These are phyloP conservation scores for Vicia sativa DNA, from an alignment of 306 rosid genomes.

Conservation along the genomic window DNA sequence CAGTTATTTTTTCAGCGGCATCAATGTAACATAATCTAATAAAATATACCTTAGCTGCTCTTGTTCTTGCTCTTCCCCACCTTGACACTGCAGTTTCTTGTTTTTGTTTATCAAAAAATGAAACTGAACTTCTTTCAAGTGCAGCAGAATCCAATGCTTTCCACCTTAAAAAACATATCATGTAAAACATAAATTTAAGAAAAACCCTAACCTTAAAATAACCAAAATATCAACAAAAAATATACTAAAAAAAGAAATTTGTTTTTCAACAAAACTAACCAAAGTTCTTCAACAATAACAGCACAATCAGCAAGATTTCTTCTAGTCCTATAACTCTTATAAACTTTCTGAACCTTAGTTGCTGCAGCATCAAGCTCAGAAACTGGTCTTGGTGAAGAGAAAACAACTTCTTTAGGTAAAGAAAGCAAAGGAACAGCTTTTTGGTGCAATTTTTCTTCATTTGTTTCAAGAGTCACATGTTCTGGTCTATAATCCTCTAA, in stretches of 20 bases:
- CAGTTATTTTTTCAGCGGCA: too few species aligned
- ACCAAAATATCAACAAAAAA: background rate
- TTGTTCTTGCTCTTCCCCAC: conserved; percentile 94
- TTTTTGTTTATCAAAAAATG: conserved; percentile 68
- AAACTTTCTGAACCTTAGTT: conserved; percentile 78
- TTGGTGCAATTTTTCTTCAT: conserved; percentile 40
- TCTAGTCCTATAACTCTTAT: conserved; percentile 86
- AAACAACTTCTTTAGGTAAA: conserved; percentile 56
- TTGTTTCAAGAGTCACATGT: conserved; percentile 55
- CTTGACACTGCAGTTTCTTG: conserved; percentile 77
- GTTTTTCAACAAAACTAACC: conserved; percentile 53
- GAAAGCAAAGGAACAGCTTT: conserved; percentile 64
- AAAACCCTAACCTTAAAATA: background rate
- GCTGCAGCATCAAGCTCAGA: conserved; percentile 92
- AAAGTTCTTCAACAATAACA: conserved; percentile 88
- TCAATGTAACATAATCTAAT: background rate
- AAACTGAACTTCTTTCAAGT: conserved; percentile 74
- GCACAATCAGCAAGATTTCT: conserved; percentile 98
- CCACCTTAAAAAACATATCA: conserved; percentile 64
- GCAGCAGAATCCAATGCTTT: conserved; percentile 80
- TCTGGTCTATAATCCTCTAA: conserved; percentile 65
- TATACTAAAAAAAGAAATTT: background rate
- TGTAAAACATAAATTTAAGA: background rate
- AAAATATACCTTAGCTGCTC: conserved; percentile 78
- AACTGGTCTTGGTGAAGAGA: conserved; percentile 74